A percentile compares a stretch with the other conserved stretches of the same genome.
These are phyloP conservation scores for Blastobotrys aristatus DNA, from an alignment of 1,139 yeast species.

Conservation along the genomic window DNA sequence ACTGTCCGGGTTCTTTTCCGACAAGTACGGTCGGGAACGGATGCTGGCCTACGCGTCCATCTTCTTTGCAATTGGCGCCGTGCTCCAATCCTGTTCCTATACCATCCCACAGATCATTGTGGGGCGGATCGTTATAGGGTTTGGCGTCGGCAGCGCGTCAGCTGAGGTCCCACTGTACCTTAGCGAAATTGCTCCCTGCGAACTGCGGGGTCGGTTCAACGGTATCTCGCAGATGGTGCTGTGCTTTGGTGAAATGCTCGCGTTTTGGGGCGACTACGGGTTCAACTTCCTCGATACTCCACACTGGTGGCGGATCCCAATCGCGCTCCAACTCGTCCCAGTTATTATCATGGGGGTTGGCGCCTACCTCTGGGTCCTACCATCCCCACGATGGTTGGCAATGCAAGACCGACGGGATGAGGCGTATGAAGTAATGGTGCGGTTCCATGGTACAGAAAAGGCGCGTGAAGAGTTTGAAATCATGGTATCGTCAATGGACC, in stretches of 20 bases:
- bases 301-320: constrained; percentile 26
- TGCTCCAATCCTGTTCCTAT: constrained; percentile 57
- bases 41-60: constrained; percentile 80
- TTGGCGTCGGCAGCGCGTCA: constrained; percentile 59
- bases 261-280: constrained; percentile 78
- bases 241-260: constrained; percentile 53
- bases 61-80: constrained; percentile 76
- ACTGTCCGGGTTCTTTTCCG: constrained; percentile 71
- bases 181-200: constrained; percentile 52
- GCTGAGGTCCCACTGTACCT: constrained; percentile 57
- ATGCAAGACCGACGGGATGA: constrained; percentile 35
- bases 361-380: constrained; percentile 15
- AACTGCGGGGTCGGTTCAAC: constrained; percentile 55
- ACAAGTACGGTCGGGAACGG: constrained; percentile 69
- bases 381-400: constrained; percentile 59
- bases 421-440: constrained; percentile 19
- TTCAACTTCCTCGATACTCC: constrained; percentile 46
- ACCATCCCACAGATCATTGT: constrained; percentile 35
- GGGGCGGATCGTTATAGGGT: constrained; percentile 54
- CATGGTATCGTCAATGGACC: constrained; percentile 7
- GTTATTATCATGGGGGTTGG: constrained; percentile 23
- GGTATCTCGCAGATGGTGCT: constrained; percentile 39
- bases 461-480: constrained; percentile 21
- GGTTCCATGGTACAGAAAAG: constrained; percentile 16
- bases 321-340: constrained; percentile 28